Evolutionary conservation across 768 basidiomycete species (phyloP).

Genomic region (Pholiota microspora): DNA sequence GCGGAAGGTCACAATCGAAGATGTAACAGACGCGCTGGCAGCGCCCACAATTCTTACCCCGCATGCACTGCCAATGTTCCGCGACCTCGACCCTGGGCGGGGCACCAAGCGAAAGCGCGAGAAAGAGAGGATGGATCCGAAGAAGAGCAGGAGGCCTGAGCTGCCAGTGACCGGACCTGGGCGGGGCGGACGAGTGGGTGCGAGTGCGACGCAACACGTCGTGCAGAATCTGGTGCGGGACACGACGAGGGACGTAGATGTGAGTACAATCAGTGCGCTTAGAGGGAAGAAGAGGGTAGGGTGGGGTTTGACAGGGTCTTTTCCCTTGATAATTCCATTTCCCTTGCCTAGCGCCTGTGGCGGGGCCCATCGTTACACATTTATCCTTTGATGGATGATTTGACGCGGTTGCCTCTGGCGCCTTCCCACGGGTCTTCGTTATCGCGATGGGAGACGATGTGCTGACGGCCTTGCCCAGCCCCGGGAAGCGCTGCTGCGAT

Average conservation of each 20-base stretch:
- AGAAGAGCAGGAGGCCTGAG: constrained; percentile 91
- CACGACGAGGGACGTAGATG: constrained; percentile 90
- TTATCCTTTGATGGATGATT: constrained; percentile 25
- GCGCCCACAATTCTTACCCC: constrained; percentile 91
- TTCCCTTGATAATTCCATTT: neutral
- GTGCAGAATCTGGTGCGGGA: constrained; percentile 94
- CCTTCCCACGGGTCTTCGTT: constrained; percentile 24
- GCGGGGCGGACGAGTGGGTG: constrained; percentile 90
- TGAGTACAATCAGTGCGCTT: constrained; percentile 48
- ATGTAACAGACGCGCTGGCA: constrained; percentile 83
- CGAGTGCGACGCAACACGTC: constrained; percentile 95
- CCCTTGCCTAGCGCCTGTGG: neutral
- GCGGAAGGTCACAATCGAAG: constrained; percentile 81
- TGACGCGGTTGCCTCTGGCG: constrained; percentile 20
- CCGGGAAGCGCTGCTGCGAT: constrained; percentile 93
- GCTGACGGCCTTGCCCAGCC: constrained; percentile 54
- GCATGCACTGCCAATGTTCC: constrained; percentile 89
- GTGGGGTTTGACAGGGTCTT: constrained; percentile 8
- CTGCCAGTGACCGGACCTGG: constrained; percentile 93
- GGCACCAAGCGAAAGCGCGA: constrained; percentile 88
- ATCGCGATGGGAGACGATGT: constrained; percentile 13
- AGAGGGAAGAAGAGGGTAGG: constrained; percentile 1
- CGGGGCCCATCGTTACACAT: constrained; percentile 19
- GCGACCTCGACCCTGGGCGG: constrained; percentile 71
- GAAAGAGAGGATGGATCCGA: constrained; percentile 83